Conservation (phyloP, 495 filamentous ascomycete species). For the Tuber borchii region DNA sequence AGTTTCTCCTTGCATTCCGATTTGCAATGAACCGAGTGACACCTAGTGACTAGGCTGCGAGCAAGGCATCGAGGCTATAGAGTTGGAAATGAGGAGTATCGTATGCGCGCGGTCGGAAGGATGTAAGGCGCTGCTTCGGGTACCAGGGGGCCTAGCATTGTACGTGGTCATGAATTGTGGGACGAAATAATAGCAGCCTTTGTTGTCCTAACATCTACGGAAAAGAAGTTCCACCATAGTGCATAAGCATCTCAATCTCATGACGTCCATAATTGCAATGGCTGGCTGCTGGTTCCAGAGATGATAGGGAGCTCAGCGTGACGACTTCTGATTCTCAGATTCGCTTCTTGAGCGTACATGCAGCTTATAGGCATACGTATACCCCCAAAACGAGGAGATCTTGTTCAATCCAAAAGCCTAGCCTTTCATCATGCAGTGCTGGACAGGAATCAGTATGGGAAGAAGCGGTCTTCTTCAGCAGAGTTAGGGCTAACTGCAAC, state of each 20-base stretch:
- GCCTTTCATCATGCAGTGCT: neutral
- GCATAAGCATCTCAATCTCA: neutral
- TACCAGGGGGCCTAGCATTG: neutral
- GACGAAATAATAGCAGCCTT: neutral
- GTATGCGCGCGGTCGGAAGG: neutral
- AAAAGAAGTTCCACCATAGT: neutral
- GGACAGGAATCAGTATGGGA: neutral
- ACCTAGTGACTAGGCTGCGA: neutral
- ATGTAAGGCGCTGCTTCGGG: neutral
- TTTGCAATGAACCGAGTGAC: neutral
- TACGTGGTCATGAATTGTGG: neutral
- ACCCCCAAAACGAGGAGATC: too few species aligned
- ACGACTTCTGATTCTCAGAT: neutral
- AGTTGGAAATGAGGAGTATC: neutral
- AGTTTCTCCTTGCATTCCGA: neutral
- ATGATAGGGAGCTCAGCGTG: neutral
- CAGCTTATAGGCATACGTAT: neutral
- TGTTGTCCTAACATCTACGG: neutral
- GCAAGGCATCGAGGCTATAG: neutral
- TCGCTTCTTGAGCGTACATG: neutral
- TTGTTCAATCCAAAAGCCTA: neutral
- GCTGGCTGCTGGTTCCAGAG: neutral
- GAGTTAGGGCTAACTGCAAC: neutral
- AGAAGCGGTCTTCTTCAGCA: neutral
- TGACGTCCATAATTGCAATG: neutral